These are phyloP conservation scores for Penicillium malachiteum DNA, from an alignment of 495 filamentous ascomycete genomes.

Conservation along the genomic window DNA sequence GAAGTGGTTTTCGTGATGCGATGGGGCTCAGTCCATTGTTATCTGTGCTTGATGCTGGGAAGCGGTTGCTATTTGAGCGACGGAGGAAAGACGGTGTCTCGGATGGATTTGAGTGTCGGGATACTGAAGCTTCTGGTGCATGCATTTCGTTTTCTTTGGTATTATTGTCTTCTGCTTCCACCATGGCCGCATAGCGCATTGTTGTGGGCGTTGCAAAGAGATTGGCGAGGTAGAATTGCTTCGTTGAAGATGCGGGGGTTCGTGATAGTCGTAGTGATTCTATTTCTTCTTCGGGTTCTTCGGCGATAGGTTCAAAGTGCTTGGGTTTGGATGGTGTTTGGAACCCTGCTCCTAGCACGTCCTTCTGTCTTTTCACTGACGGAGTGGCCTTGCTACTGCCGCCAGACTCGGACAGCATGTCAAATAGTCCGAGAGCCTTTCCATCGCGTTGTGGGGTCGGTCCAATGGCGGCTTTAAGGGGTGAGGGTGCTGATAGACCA, in stretches of 20 bases:
- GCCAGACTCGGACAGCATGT: constrained; percentile 66
- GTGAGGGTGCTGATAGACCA: constrained; percentile 32
- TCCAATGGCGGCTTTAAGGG: constrained; percentile 57
- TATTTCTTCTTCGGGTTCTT: constrained; percentile 22
- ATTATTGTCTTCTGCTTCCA: constrained; percentile 28
- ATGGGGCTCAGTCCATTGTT: constrained; percentile 39
- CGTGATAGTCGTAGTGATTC: constrained; percentile 41
- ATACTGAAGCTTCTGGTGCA: constrained; percentile 10
- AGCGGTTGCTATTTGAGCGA: constrained; percentile 44
- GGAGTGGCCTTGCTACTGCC: constrained; percentile 48
- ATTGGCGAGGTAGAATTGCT: constrained; percentile 58
- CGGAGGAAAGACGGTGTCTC: constrained; percentile 76
- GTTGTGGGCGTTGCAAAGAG: constrained; percentile 64
- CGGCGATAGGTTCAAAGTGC: constrained; percentile 28
- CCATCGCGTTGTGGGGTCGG: constrained; percentile 93
- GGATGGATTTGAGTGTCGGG: constrained; percentile 20
- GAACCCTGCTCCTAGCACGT: constrained; percentile 29
- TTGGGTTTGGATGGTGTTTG: constrained; percentile 43
- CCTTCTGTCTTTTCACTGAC: constrained; percentile 32
- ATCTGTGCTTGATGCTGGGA: constrained; percentile 12
- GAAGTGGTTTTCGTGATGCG: constrained; percentile 56
- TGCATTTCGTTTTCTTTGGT: constrained; percentile 24
- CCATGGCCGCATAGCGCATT: constrained; percentile 45
- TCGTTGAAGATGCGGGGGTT: constrained; percentile 64
- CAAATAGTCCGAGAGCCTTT: constrained; percentile 84